Evolutionary conservation across 805 yeast genomes (phyloP), one percentile per base, ranked within the genome.

Genomic region (Sugiyamaella smithiae): DNA sequence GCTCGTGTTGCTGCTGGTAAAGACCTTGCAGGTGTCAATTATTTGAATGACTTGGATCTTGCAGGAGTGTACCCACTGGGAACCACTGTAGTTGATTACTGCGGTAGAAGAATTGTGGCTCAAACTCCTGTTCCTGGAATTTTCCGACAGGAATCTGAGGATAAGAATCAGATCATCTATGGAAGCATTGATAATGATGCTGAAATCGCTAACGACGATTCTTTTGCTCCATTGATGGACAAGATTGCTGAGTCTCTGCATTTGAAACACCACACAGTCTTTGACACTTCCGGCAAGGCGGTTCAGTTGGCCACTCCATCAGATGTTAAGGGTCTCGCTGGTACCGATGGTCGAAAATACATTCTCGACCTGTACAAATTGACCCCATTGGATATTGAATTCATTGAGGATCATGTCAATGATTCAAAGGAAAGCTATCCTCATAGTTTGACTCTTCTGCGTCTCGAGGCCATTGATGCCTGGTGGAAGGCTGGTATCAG

Each of bases 71-170:
- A 81, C 60, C 83, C 84, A 45, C 73, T 91, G 51, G 78, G 87
- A 58, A 86, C 97, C 3, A 76, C 90, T n/a, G 76, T 89, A 50
- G 87, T 91, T 48, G 98, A 91, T 67, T 91, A 80, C 69, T 81
- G 86, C 62, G 99, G 98, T 53, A 84, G 81, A 60, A 79, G 98
- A 66, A 73, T 91, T 31, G 76, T 91, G 32, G 88, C 95, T 65
- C 98, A 91, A 71, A 87, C 96, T 11, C 96, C 97, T 9, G 95
- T 91, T 38, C 99, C 99, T 12, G 98, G 98, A 51, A 80, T 85
- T 49, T 83, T 85, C 66, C 72, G 78, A 47, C 64, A 74, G 33
- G 69, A 71, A 49, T 57, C 67, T 7, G 68, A 70, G 59, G 58
- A 57, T 50, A 67, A 73, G 49, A 74, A 74, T 47, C 79, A 77